Conservation (phyloP, 805 yeast genomes). For the Hanseniaspora lachancei region DNA sequence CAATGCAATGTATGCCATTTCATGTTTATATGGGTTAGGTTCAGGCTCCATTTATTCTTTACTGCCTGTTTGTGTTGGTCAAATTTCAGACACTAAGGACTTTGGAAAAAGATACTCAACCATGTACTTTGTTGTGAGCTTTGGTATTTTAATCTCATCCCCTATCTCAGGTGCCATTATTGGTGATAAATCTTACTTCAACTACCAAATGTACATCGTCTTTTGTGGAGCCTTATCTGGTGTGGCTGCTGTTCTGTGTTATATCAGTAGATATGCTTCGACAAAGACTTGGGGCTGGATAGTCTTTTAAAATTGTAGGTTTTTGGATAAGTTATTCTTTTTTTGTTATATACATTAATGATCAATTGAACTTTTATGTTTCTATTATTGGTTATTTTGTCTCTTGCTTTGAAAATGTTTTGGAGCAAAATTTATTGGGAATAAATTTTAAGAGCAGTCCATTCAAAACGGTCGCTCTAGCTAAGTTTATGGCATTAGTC, state of each 20-base stretch:
- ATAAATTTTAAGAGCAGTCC: constrained; percentile 1
- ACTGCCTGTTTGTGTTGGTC: constrained; percentile 41
- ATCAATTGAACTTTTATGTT: not conserved
- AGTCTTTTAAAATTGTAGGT: not conserved
- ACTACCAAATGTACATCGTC: constrained; percentile 31
- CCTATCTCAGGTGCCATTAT: constrained; percentile 36
- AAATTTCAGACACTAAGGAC: constrained; percentile 36
- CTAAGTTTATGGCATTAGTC: not conserved
- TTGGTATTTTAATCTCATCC: constrained; percentile 32
- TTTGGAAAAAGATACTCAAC: constrained; percentile 41
- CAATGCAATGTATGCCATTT: constrained; percentile 29
- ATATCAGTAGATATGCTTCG: constrained; percentile 32
- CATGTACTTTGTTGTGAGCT: constrained; percentile 40
- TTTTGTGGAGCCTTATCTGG: constrained; percentile 30
- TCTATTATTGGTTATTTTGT: not conserved
- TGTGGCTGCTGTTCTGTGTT: constrained; percentile 31
- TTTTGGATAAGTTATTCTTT: too few relatives aligned
- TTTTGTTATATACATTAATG: not conserved
- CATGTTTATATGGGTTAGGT: constrained; percentile 36
- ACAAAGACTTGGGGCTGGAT: constrained; percentile 18
- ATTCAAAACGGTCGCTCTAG: not conserved
- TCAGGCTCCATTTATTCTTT: constrained; percentile 39
- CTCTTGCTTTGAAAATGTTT: not conserved
- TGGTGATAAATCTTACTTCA: constrained; percentile 24
- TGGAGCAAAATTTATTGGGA: constrained; percentile 1